phyloP scores from a whole-genome alignment of 257 asterid genomes.

The Ajuga chamaepitys region DNA sequence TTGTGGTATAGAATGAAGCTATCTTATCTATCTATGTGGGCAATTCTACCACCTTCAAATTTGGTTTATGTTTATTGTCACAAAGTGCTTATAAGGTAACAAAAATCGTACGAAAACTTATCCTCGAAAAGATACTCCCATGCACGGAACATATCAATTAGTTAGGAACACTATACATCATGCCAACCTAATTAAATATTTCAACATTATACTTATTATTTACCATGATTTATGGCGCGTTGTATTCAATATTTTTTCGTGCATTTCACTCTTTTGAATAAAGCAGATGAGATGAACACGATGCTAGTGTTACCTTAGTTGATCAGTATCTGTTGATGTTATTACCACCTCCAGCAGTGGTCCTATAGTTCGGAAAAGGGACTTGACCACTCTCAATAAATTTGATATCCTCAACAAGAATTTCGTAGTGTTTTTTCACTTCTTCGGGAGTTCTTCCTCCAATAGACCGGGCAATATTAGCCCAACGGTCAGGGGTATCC shows the following conservation, averaged over 20 bases:
- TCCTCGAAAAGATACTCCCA: too few species aligned
- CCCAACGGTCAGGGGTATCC: constrained; percentile 83
- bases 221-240: neutral
- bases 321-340: neutral
- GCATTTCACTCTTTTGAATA: neutral
- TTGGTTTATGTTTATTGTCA: too few species aligned
- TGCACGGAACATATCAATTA: too few species aligned
- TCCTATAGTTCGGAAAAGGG: constrained; percentile 60
- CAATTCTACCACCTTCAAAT: neutral
- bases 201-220: too few species aligned
- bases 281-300: neutral
- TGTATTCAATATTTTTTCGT: neutral
- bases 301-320: neutral
- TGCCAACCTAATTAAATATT: too few species aligned
- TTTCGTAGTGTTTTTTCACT: constrained; percentile 64
- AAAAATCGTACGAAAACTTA: neutral
- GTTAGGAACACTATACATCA: too few species aligned
- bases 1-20: constrained; percentile 6
- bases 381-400: constrained; percentile 62
- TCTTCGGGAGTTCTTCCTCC: constrained; percentile 70
- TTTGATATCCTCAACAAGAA: constrained; percentile 53
- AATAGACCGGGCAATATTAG: constrained; percentile 61
- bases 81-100: neutral
- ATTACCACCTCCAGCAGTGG: constrained; percentile 17
- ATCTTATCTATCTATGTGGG: neutral